These are phyloP conservation scores for Heliocybe sulcata DNA, from an alignment of 1,284 basidiomycete species.

Conservation along the genomic window DNA sequence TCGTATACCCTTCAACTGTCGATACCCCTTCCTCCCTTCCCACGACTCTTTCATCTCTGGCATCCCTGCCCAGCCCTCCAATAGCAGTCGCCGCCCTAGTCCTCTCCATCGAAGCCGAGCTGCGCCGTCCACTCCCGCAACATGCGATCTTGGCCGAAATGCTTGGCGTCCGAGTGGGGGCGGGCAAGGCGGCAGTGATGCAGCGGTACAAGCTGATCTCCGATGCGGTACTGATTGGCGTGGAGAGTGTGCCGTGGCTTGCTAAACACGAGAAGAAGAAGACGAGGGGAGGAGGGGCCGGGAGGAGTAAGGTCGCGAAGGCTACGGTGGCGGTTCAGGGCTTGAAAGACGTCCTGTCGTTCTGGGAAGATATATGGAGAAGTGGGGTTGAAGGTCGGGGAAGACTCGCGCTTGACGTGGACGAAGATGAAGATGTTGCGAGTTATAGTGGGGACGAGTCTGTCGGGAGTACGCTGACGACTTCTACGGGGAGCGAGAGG, in stretches of 20 bases:
- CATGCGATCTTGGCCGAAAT: slow-evolving; percentile 45
- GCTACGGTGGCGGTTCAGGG: slow-evolving; percentile 55
- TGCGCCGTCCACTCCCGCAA: slow-evolving; percentile 44
- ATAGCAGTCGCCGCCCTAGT: slow-evolving; percentile 64
- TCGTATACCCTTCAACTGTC: background rate
- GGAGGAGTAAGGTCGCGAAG: slow-evolving; percentile 50
- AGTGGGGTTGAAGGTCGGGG: slow-evolving; percentile 26
- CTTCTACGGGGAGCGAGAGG: slow-evolving; percentile 7
- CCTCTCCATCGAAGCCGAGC: slow-evolving; percentile 64
- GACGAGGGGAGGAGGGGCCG: slow-evolving; percentile 27
- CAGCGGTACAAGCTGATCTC: slow-evolving; percentile 60
- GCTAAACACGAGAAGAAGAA: slow-evolving; percentile 33
- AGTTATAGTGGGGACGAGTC: slow-evolving; percentile 19
- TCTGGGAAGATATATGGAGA: slow-evolving; percentile 52
- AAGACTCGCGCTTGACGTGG: slow-evolving; percentile 30
- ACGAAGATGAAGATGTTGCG: slow-evolving; percentile 24
- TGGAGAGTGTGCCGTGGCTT: slow-evolving; percentile 65
- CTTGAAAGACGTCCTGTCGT: slow-evolving; percentile 60
- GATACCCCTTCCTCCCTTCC: slow-evolving; percentile 32
- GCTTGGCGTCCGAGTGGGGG: slow-evolving; percentile 43
- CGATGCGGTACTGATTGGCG: slow-evolving; percentile 50
- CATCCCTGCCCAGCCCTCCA: slow-evolving; percentile 33
- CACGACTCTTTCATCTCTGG: slow-evolving; percentile 30
- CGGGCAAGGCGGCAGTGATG: slow-evolving; percentile 49
- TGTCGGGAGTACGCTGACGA: slow-evolving; percentile 9